Base-by-base conservation (phyloP, 441 rosid species). In the Corymbia calophylla region DNA sequence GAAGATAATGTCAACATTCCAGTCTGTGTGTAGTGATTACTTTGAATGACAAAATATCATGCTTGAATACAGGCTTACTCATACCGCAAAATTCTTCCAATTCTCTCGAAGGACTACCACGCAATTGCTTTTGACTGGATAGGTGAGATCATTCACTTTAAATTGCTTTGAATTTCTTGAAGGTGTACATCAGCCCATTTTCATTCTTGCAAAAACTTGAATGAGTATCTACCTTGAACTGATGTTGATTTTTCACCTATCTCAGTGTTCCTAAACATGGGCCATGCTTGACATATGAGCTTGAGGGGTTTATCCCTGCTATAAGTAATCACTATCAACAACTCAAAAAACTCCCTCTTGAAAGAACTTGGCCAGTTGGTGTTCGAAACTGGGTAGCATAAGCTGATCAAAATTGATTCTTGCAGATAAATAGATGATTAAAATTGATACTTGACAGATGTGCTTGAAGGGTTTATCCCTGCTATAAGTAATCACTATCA, bases 101-200 rank as follows among this genome's bases (percentile, higher is more conserved):
- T 89, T 35, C 98, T 97, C 84, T 93, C 99, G 62, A 95, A 95
- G 94, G 94, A 94, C 87, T 95, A 94, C 91, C 97, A 88, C 87
- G 97, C 96, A 80, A 91, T 96, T 90, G 99, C 99, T 90, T 96
- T 97, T 31, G 99, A 97, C 88, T 97, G 99, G 99, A 91, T 95
- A 88, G 98, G 98, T 96, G 92, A 92, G 90, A 86, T 62, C 86
- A 23, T 39, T 54, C 55, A 21, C 16, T 55, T 55, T 10, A 31
- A 53, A 56, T 55, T 77, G 31, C 85, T 27, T 13, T 44, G 10
- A 23, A 77, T 12, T 25, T 77, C 44, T 77, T 1, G 13, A 77
- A 77, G 44, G n/a, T n/a, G 70, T 39, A 77, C 51, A 39, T 14
- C 17, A 23, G 51, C 84, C 2, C 51, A 39, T 29, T 73, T n/a